These are phyloP conservation scores for Phytophthora kernoviae DNA, from an alignment of 352 stramenopile genomes.

Conservation along the genomic window DNA sequence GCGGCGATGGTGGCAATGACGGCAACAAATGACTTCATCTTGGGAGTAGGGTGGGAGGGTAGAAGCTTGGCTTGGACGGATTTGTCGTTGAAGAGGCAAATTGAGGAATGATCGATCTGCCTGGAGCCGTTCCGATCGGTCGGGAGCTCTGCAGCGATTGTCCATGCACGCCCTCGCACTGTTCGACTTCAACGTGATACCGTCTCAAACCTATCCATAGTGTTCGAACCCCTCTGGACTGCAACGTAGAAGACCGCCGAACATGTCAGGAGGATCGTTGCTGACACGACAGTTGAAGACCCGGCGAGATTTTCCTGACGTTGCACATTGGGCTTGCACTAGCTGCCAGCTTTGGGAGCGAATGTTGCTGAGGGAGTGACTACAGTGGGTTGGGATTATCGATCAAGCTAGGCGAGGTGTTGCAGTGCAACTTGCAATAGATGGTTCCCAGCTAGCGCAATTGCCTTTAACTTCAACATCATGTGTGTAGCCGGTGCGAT, in stretches of 20 bases:
- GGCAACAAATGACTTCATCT: conserved; percentile 39
- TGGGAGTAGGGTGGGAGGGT: conserved; percentile 9
- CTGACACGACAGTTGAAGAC: conserved; percentile 26
- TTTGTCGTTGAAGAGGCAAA: conserved; percentile 47
- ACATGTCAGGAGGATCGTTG: background rate
- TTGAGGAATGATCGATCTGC: conserved; percentile 33
- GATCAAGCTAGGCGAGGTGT: background rate
- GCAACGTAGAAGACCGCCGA: background rate
- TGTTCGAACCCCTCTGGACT: background rate
- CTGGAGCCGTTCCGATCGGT: conserved; percentile 21
- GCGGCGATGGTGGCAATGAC: conserved; percentile 17
- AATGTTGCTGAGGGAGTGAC: conserved; percentile 5
- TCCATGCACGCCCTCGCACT: conserved; percentile 14
- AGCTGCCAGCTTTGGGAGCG: too few relatives aligned
- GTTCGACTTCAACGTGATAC: conserved; percentile 21
- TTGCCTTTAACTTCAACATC: background rate
- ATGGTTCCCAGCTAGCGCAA: background rate
- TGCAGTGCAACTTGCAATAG: background rate
- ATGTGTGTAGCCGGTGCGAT: background rate
- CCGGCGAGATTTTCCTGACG: conserved; percentile 14
- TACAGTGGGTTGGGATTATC: conserved; percentile 9
- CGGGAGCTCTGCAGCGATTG: background rate
- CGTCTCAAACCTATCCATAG: conserved; percentile 4
- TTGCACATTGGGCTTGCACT: conserved; percentile 19
- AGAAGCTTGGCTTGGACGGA: conserved; percentile 20